Evolutionary conservation across 2,329 filamentous ascomycete species (phyloP), one percentile per base, ranked within the genome.

Genomic region (Alternaria ventricosa): DNA sequence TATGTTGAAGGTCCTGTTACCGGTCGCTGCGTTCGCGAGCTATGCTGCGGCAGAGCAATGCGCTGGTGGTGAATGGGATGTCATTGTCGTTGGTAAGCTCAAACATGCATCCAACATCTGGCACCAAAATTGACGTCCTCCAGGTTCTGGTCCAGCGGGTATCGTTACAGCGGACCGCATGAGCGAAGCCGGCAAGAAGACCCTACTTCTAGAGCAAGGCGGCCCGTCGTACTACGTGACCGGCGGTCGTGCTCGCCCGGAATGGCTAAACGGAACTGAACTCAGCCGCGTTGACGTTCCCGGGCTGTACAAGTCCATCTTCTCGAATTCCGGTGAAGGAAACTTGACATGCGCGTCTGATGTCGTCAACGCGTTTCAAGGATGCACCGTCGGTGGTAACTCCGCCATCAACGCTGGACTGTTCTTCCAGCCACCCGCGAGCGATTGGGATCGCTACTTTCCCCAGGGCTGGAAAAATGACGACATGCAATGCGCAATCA

Each of bases 331-430:
- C 12, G 43, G 43, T 1, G 79, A 80, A 28, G 68, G 67, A 3
- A 74, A 79, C 44, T 69, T 87, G 22, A 70, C 81, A 3, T 87
- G 85, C 65, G 44, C 67, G 15, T 64, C 80, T 3, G 78, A 80
- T 8, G 70, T 80, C 4, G 75, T 83, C 13, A 80, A 80, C 33
- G 81, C 80, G 10, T 86, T 81, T 65, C 80, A 83, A 23, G 86
- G 82, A 27, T 88, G 86, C 70, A 83, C 84, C 0, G 78, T 87
- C 13, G 85, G 85, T 6, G 85, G 85, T 9, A 83, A 81, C 60
- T 85, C 82, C 50, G 84, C 85, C 10, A 85, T 87, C 73, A 87
- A 87, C 59, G 85, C 85, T 6, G 85, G 85, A 9, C 71, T 87
- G 1, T 87, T 82, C 71, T 86, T 87, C 64, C 82, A 87, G 63